phyloP scores from a whole-genome alignment of 352 stramenopile genomes.

The Halophytophthora batemanensis region DNA sequence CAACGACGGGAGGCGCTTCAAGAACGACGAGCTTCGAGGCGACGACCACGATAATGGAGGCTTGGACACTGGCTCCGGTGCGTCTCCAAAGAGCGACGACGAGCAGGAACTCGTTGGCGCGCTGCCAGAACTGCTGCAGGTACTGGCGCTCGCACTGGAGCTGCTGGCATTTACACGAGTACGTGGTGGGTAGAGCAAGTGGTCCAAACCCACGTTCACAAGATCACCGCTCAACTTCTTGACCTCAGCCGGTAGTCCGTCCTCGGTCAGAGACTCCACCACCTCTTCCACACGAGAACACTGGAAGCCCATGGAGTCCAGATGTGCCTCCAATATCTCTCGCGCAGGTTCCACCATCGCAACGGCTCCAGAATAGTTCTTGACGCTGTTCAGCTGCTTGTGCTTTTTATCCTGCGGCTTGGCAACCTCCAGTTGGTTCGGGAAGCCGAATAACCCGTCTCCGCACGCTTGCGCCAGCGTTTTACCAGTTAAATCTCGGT shows the following conservation, averaged over 20 bases:
- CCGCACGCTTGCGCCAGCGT: background rate
- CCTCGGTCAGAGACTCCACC: constrained; percentile 34
- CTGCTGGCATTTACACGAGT: constrained; percentile 6
- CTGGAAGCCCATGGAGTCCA: constrained; percentile 57
- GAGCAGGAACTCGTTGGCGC: constrained; percentile 21
- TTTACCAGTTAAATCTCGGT: background rate
- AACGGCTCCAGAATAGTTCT: constrained; percentile 24
- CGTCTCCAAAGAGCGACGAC: constrained; percentile 29
- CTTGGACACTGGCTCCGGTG: constrained; percentile 17
- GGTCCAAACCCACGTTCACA: constrained; percentile 44
- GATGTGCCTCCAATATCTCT: constrained; percentile 38
- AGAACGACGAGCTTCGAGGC: constrained; percentile 8
- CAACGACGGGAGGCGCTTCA: constrained; percentile 29
- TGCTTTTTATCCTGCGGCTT: constrained; percentile 4
- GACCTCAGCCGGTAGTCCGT: constrained; percentile 8
- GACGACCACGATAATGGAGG: constrained; percentile 18
- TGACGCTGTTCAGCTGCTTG: constrained; percentile 16
- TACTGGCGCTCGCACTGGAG: constrained; percentile 15
- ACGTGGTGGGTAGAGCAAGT: constrained; percentile 35
- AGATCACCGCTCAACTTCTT: constrained; percentile 19
- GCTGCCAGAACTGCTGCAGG: constrained; percentile 30
- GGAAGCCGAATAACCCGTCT: background rate
- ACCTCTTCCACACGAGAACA: constrained; percentile 25
- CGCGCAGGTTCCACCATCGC: constrained; percentile 31
- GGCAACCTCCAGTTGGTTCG: constrained; percentile 3